phyloP scores from a whole-genome alignment of 2,329 filamentous ascomycete species.

The Aspergillus sp. region DNA sequence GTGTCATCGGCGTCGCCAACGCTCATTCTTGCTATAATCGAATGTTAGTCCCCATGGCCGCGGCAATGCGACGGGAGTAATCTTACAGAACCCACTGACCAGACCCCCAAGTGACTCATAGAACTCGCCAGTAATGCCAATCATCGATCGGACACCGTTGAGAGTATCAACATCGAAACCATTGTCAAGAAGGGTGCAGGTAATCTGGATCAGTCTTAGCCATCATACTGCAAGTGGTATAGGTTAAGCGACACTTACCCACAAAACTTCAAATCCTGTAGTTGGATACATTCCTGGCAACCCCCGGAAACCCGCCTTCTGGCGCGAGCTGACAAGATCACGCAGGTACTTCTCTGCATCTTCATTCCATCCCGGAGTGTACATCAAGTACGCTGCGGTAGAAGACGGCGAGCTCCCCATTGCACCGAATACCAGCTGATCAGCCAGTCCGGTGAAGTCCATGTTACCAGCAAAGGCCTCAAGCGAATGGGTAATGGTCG shows the following conservation, averaged over 20 bases:
- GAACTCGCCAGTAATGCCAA: neutral
- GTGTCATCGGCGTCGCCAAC: conserved; percentile 5
- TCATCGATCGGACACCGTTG: neutral
- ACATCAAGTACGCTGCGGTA: conserved; percentile 39
- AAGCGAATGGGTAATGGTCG: conserved; percentile 34
- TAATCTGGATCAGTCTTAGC: neutral
- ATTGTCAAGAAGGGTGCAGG: neutral
- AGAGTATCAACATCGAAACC: neutral
- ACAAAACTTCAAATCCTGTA: conserved; percentile 26
- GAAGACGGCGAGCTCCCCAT: conserved; percentile 42
- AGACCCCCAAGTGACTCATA: neutral
- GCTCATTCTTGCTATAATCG: neutral
- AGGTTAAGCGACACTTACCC: conserved; percentile 9
- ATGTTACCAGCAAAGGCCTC: conserved; percentile 38
- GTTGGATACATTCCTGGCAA: conserved; percentile 29
- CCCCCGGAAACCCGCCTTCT: conserved; percentile 13
- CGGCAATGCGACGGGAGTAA: neutral
- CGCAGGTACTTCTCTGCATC: conserved; percentile 33
- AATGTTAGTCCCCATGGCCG: neutral
- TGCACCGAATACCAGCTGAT: conserved; percentile 30
- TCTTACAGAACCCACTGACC: neutral
- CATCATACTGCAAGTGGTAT: neutral
- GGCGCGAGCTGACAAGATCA: conserved; percentile 12
- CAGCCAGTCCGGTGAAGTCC: conserved; percentile 35
- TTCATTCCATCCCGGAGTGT: conserved; percentile 29